Evolutionary conservation across 1,284 basidiomycete species (phyloP).

Genomic region (Sanghuangporus sanghuang): DNA sequence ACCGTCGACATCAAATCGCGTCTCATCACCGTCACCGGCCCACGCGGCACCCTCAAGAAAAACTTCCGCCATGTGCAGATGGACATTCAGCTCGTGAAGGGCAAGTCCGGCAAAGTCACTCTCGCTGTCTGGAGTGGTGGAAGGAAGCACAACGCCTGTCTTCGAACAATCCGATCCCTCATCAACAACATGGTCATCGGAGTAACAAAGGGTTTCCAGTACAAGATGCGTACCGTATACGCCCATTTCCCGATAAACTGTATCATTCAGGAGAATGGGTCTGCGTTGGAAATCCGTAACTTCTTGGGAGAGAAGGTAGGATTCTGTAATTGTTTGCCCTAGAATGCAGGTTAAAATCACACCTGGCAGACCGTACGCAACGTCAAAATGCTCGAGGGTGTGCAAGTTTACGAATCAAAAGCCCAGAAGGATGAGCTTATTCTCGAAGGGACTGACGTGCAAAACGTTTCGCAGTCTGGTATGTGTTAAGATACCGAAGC

Average conservation of each 20-base stretch:
- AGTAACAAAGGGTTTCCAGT: constrained; percentile 97
- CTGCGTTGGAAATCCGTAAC: constrained; percentile 92
- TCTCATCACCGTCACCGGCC: constrained; percentile 84
- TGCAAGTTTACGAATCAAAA: constrained; percentile 86
- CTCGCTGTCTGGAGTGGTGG: constrained; percentile 98
- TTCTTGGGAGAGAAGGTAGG: constrained; percentile 93
- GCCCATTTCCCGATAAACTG: constrained; percentile 99
- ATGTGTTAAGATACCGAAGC: constrained; percentile 19
- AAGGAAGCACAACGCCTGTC: constrained; percentile 97
- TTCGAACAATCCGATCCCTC: constrained; percentile 92
- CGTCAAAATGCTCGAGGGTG: constrained; percentile 89
- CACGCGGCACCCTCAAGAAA: constrained; percentile 87
- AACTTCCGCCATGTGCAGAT: constrained; percentile 93
- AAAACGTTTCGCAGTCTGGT: constrained; percentile 95
- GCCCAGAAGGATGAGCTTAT: constrained; percentile 96
- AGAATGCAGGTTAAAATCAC: not conserved
- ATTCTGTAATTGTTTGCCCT: not conserved
- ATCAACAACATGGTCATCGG: constrained; percentile 98
- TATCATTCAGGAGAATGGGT: constrained; percentile 85
- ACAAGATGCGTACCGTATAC: constrained; percentile 99
- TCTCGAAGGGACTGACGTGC: constrained; percentile 90
- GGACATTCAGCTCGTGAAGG: constrained; percentile 84
- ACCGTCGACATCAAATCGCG: constrained; percentile 85
- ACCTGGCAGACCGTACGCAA: constrained; percentile 76
- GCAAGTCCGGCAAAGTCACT: constrained; percentile 74